Conservation (phyloP, 2,329 filamentous ascomycete species). For the Bipolaris cookei region DNA sequence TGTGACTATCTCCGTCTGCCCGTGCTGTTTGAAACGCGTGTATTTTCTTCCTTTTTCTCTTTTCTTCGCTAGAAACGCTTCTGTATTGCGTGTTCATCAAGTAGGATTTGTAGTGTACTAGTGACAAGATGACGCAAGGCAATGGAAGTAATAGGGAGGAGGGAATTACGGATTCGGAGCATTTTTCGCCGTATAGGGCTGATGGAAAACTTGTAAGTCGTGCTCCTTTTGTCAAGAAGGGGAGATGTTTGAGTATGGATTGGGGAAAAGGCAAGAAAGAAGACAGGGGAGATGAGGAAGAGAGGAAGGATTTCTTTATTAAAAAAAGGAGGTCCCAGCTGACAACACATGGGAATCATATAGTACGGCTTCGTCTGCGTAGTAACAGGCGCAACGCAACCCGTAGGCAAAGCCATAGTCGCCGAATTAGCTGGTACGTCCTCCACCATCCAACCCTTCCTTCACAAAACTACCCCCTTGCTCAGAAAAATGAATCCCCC, state of each 20-base stretch:
- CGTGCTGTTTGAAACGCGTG: slow-evolving; percentile 23
- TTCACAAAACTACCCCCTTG: neutral
- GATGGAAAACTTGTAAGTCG: slow-evolving; percentile 63
- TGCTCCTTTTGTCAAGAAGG: neutral
- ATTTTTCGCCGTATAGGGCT: slow-evolving; percentile 63
- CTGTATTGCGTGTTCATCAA: neutral
- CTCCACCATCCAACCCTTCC: neutral
- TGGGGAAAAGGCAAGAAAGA: neutral
- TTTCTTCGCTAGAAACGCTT: too few relatives aligned
- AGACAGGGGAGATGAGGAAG: neutral
- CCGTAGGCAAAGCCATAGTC: slow-evolving; percentile 66
- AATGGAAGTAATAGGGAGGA: neutral
- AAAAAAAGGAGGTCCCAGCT: too few relatives aligned
- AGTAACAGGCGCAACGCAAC: slow-evolving; percentile 66
- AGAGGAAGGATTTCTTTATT: too few relatives aligned
- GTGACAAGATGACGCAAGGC: slow-evolving; percentile 11
- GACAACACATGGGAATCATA: neutral
- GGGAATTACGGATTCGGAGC: slow-evolving; percentile 47
- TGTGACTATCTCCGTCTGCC: neutral
- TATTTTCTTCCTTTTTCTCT: neutral
- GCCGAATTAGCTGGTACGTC: slow-evolving; percentile 62
- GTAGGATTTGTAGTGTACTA: neutral
- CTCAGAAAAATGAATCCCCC: too few relatives aligned
- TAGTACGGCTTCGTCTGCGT: slow-evolving; percentile 70
- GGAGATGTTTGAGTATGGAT: too few relatives aligned